Percentiles rank a stretch among this genome's conserved stretches.
phyloP scores from a whole-genome alignment of 345 rosid species.

The Balakata baccata region DNA sequence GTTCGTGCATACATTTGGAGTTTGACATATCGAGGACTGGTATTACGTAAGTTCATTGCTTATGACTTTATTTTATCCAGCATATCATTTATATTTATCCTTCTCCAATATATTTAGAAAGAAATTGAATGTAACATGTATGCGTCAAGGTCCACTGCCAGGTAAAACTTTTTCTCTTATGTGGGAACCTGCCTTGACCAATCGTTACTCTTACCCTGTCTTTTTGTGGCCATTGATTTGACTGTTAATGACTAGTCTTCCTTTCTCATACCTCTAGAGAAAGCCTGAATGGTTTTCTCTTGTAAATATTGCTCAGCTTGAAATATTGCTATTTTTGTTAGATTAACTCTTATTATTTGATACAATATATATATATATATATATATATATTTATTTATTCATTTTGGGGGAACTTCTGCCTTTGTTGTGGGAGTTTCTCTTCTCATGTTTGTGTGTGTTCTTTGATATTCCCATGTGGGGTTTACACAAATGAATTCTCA shows the following conservation, averaged over 20 bases:
- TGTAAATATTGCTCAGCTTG: background rate
- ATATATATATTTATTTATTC: background rate
- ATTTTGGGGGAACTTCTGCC: background rate
- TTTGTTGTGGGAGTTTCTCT: background rate
- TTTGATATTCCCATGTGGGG: background rate
- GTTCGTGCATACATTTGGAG: slow-evolving; percentile 93
- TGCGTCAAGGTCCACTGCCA: background rate
- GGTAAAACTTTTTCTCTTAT: background rate
- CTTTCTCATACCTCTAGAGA: background rate
- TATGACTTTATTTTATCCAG: background rate
- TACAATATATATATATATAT: no score
- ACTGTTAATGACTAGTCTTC: background rate
- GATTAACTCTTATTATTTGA: no score
- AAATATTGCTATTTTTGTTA: background rate
- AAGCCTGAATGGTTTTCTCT: background rate
- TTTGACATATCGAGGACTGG: slow-evolving; percentile 74
- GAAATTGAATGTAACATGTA: background rate
- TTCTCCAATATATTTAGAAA: background rate
- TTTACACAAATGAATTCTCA: background rate
- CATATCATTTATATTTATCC: background rate
- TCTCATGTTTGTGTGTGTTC: background rate
- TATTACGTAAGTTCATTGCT: slow-evolving; percentile 52
- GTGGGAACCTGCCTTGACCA: background rate
- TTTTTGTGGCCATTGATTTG: background rate
- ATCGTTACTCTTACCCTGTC: background rate